Conservation (phyloP, 139 green algal genomes). For the Picochlorum sp. region DNA sequence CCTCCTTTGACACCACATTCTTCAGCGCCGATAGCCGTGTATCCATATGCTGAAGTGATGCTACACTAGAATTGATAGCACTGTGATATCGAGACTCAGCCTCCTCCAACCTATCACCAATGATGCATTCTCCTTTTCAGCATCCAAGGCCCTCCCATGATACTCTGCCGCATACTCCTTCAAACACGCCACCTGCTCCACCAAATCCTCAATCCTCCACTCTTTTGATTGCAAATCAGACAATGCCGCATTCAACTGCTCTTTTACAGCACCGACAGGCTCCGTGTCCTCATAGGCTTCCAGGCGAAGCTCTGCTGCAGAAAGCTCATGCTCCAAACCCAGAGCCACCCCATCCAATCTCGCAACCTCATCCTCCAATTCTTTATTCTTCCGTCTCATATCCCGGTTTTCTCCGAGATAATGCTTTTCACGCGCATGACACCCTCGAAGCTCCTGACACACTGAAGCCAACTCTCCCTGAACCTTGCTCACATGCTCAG, state of each 20-base stretch:
- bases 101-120: neutral
- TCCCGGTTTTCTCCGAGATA: neutral
- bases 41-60: neutral
- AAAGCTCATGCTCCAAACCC: conserved; percentile 25
- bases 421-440: too few relatives aligned
- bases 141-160: neutral
- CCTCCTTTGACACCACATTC: neutral
- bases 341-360: conserved; percentile 4
- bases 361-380: neutral
- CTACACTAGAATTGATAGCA: neutral
- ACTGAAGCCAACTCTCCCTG: too few relatives aligned
- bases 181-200: conserved; percentile 4
- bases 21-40: neutral
- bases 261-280: neutral
- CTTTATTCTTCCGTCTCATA: conserved; percentile 1
- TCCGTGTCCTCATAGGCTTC: neutral
- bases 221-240: conserved; percentile 13
- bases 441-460: too few relatives aligned
- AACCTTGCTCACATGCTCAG: conserved; percentile 6
- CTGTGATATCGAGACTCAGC: conserved; percentile 1
- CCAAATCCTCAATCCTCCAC: conserved; percentile 21
- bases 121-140: neutral
- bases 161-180: neutral
- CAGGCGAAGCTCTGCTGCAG: conserved; percentile 10
- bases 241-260: neutral